phyloP scores from a whole-genome alignment of 805 yeast genomes.

The Starmerella floricola region DNA sequence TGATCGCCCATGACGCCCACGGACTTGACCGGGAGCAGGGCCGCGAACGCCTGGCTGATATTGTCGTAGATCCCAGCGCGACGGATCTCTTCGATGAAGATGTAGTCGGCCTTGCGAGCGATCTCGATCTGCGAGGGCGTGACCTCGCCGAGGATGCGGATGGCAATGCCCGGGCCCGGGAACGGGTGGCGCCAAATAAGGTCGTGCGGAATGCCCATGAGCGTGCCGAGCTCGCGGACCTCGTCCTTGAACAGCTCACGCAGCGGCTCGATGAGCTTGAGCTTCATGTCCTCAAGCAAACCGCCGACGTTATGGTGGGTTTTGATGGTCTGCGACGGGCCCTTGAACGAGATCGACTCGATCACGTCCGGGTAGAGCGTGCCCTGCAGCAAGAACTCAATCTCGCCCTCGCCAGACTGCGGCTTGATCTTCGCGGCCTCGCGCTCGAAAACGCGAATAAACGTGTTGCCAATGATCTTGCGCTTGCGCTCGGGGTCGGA shows the following conservation, averaged over 20 bases:
- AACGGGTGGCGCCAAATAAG: conserved; percentile 99
- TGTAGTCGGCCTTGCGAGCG: conserved; percentile 93
- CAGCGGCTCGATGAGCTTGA: conserved; percentile 94
- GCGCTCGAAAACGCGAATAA: conserved; percentile 91
- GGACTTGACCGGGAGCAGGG: conserved; percentile 89
- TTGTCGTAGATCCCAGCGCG: conserved; percentile 83
- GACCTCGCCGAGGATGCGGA: conserved; percentile 95
- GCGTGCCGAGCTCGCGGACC: conserved; percentile 90
- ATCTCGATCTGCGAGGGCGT: conserved; percentile 85
- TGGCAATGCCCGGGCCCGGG: conserved; percentile 99
- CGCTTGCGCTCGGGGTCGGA: conserved; percentile 99
- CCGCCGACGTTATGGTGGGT: conserved; percentile 99
- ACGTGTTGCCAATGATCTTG: conserved; percentile 95
- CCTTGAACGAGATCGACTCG: conserved; percentile 97
- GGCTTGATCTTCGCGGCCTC: conserved; percentile 90
- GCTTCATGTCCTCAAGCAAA: conserved; percentile 91
- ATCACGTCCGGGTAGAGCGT: conserved; percentile 97
- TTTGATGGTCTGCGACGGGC: conserved; percentile 98
- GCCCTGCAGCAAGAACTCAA: conserved; percentile 91
- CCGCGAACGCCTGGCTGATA: conserved; percentile 96
- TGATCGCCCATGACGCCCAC: conserved; percentile 99
- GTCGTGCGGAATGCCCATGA: conserved; percentile 90
- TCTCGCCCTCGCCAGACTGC: conserved; percentile 64
- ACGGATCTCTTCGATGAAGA: conserved; percentile 91
- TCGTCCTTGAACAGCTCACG: conserved; percentile 98